Base-by-base conservation (phyloP, 805 yeast species). In the Blastobotrys chiropterorum region DNA sequence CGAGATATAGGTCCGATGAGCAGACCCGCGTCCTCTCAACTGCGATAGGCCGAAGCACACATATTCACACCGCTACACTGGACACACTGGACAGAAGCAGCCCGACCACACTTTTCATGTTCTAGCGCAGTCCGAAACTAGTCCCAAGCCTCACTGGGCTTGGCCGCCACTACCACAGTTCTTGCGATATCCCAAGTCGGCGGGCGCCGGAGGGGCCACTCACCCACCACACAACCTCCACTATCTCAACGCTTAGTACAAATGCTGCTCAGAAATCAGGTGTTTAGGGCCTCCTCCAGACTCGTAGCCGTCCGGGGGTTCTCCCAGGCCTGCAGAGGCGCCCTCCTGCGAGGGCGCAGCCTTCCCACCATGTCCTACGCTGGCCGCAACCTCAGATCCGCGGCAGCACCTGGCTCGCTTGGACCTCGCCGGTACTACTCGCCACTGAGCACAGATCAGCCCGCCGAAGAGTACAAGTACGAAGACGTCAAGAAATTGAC, bases 401-500 rank as follows among this genome's bases (percentile, higher is more conserved):
- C 15, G 16, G 16, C 40, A 7, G 16, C 16, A 38, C 14, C 40
- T n/a, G n/a, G n/a, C n/a, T 26, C 34, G 8, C 5, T 26, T 26
- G 34, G 11, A 11, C 11, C 34, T 19, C 30, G 8, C 13, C 62
- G 67, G 30, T 50, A 39, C 40, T 64, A 59, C 57, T 53, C 58
- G 46, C 60, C 63, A 6, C 59, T 61, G 34, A 55, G 60, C 34
- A 56, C 61, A 2, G 71, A 67, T 38, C 52, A 52, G 49, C 79
- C 77, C 13, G 82, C 86, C 48, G 76, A 74, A 56, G 56, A 69
- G 41, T 82, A 81, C 64, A 67, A 69, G 30, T 86, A 80, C 64
- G 70, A 76, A 13, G 77, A 76, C 13, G 72, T 86, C 61, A 74
- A 76, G 59, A 65, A 70, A n/a, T 64, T 86, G 20, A 67, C 74